A percentile compares a stretch with the other conserved stretches of the same genome.
phyloP scores from a whole-genome alignment of 2,329 filamentous ascomycete genomes.

The Pyrenochaeta sp. region DNA sequence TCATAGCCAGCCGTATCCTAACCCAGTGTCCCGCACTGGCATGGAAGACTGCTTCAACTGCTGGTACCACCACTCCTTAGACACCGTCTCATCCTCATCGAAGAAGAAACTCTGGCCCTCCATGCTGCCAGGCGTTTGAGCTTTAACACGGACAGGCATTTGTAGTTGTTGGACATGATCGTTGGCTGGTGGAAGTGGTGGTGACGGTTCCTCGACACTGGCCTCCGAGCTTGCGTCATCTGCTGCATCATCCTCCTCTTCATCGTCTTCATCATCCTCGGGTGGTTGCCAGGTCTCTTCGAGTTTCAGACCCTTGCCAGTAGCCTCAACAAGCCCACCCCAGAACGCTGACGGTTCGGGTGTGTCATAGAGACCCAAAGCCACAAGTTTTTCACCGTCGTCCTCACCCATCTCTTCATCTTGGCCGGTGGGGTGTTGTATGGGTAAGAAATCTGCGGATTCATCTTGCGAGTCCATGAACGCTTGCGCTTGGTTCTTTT shows the following conservation, averaged over 20 bases:
- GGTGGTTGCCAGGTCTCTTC: constrained; percentile 82
- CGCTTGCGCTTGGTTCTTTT: constrained; percentile 41
- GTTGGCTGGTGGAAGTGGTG: constrained; percentile 33
- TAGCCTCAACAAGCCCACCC: constrained; percentile 58
- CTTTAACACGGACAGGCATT: constrained; percentile 38
- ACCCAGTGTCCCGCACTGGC: constrained; percentile 49
- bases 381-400: constrained; percentile 76
- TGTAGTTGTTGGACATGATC: constrained; percentile 28
- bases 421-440: constrained; percentile 57
- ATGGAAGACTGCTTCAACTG: constrained; percentile 47
- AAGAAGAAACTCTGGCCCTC: constrained; percentile 54
- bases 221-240: constrained; percentile 55
- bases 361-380: constrained; percentile 81
- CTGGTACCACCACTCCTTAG: constrained; percentile 54
- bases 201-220: constrained; percentile 48
- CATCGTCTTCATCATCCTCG: constrained; percentile 51
- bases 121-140: constrained; percentile 42
- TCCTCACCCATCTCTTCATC: constrained; percentile 63
- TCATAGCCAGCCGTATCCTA: constrained; percentile 51
- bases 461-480: constrained; percentile 24
- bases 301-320: constrained; percentile 78
- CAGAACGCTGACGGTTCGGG: constrained; percentile 69
- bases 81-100: constrained; percentile 48
- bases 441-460: constrained; percentile 59
- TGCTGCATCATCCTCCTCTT: constrained; percentile 49